phyloP scores from a whole-genome alignment of 78 protist species.

The Chrysochromulina parva region DNA sequence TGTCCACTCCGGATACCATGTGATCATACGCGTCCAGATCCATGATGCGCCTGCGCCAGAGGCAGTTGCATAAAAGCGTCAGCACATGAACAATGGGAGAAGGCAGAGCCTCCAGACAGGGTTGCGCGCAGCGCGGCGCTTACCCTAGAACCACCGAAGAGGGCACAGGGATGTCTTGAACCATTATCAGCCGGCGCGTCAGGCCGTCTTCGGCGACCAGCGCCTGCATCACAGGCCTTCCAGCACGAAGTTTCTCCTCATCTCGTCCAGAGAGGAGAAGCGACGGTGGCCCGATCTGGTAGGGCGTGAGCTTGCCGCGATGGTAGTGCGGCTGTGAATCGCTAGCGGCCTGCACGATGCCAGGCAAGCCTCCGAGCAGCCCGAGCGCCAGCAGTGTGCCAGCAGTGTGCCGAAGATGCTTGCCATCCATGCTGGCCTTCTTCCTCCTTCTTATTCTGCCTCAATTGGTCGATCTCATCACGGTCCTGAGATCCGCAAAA shows the following conservation, averaged over 20 bases:
- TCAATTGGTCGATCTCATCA: too few species aligned
- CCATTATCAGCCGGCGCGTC: neutral
- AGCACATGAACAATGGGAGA: too few species aligned
- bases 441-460: too few species aligned
- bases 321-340: neutral
- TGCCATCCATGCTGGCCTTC: too few species aligned
- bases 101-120: too few species aligned
- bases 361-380: too few species aligned
- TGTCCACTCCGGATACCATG: neutral
- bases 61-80: too few species aligned
- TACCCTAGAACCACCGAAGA: neutral
- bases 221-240: neutral
- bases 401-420: too few species aligned
- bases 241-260: neutral
- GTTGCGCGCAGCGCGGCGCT: too few species aligned
- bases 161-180: neutral
- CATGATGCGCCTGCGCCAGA: neutral
- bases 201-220: neutral
- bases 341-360: too few species aligned
- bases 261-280: neutral
- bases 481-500: too few species aligned
- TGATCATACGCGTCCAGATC: neutral
- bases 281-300: neutral
- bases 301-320: constrained; percentile 8
- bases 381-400: too few species aligned